Base-by-base conservation (phyloP, 805 yeast genomes). In the Suhomyces xylopsoci region DNA sequence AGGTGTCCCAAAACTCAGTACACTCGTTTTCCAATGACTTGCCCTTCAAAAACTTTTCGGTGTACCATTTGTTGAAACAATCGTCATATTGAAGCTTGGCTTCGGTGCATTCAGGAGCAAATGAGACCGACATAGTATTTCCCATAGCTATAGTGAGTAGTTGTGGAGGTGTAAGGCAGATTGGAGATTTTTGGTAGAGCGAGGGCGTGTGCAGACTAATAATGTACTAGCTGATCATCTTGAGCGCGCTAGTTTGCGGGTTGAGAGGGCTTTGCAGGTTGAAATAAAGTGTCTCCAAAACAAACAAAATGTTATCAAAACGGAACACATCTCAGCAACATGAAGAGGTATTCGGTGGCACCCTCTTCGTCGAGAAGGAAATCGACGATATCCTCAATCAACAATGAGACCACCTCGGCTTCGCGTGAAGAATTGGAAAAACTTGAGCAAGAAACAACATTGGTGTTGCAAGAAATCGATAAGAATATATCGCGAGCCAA, bases 101-200 rank as follows among this genome's bases (percentile, higher is more conserved):
- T 34, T 83, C 88, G 20, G 96, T 90, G 71, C 99, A 94, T 73
- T 94, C 98, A 24, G 97, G 97, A 36, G 99, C 98, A 77, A 94
- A 88, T 55, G 97, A 90, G 9, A 67, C 75, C 6, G 96, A 75
- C 79, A 76, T 74, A 49, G 64, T 66, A 57, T 72, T 75, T 50
- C 79, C 80, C 80, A 76, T 76, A 25, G 24, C 24, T 38, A 17
- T 17, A 12, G 14, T 19, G 22, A 9, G 7, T 17, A 17, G 24
- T 38, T 38, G 42, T 38, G 42, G 42, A 38, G 42, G 42, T 19
- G 22, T 9, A 7, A 1, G n/a, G 24, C 20, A 19, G 42, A 19
- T 17, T 30, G 36, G 24, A 38, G 42, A 38, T 38, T 19, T 38
- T 38, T 17, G 10, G 42, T 17, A 19, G 14, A 28, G 24, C 17